phyloP scores from a whole-genome alignment of 1,284 basidiomycete genomes.

The Fomitiporia mediterranea region DNA sequence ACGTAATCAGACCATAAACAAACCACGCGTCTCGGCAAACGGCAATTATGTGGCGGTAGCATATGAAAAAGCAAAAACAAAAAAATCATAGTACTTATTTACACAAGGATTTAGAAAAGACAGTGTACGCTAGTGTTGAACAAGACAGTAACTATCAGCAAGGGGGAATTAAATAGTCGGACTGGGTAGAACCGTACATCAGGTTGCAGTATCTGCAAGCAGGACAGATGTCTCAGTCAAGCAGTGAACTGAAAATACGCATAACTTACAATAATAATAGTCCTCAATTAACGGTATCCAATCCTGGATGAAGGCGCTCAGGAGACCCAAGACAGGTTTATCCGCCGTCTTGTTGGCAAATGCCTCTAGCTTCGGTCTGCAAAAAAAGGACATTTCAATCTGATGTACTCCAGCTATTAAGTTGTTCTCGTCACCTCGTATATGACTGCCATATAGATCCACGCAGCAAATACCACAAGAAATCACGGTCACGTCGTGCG shows the following conservation, averaged over 20 bases:
- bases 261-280: constrained; percentile 86
- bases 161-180: too few species aligned
- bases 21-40: too few species aligned
- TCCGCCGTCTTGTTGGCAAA: constrained; percentile 55
- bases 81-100: too few species aligned
- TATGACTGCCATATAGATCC: constrained; percentile 87
- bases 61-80: too few species aligned
- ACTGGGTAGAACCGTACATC: too few species aligned
- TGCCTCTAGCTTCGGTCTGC: constrained; percentile 71
- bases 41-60: too few species aligned
- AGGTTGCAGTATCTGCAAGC: constrained; percentile 38
- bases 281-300: constrained; percentile 94
- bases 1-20: not conserved
- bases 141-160: too few species aligned
- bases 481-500: constrained; percentile 71
- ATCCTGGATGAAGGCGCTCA: constrained; percentile 77
- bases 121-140: not conserved
- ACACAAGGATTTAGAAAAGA: not conserved
- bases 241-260: not conserved
- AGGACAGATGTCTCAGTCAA: not conserved
- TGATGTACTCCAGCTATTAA: constrained; percentile 7
- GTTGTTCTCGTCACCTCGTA: constrained; percentile 53
- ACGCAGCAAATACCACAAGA: constrained; percentile 83
- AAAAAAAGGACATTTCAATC: constrained; percentile 11
- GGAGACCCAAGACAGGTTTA: constrained; percentile 69